Evolutionary conservation across 2,329 filamentous ascomycete species (phyloP), one percentile per base, ranked within the genome.

Genomic region (Phyllosticta capitalensis): DNA sequence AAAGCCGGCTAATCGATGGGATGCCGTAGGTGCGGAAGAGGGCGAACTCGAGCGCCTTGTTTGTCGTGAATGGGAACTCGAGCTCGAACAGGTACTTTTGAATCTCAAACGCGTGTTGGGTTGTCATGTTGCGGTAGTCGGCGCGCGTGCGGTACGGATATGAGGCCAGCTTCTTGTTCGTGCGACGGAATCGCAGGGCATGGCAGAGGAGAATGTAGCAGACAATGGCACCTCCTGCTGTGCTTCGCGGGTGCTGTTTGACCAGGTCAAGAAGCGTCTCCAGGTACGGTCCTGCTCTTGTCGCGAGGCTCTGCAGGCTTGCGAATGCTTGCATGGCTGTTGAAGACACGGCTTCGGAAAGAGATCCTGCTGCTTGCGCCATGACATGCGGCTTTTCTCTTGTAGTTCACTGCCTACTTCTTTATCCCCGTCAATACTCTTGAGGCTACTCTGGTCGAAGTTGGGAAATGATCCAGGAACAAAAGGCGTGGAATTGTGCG

Each of bases 1-100:
- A 67, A 0, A 73, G 63, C 45, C 66, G 69, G 3, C 67, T 71
- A n/a, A 73, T 73, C 3, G 66, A 65, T 9, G 71, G 72, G 12
- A 74, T 72, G 28, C 69, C 71, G 59, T 73, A 74, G 1, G 71
- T 73, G 52, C 61, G 38, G 67, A 85, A 83, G 5, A 86, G 72
- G 1, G 83, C 81, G 67, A 85, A 84, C 59, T 83, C 78, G 5
- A 84, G 68, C 1, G 80, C 74, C 55, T 78, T 81, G 12, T 74
- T 67, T 57, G 73, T 78, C 0, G 78, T 74, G 54, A 75, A 77
- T 0, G 83, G 83, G 62, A 86, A 86, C 64, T 86, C 83, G 3
- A 79, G 70, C 55, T 78, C 71, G 2, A 71, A 68, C 2, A 83
- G 58, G 20, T 72, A 70, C 55, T 68, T 71, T 45, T 79, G 71